Evolutionary conservation across 2,329 filamentous ascomycete species (phyloP), one percentile per base, ranked within the genome.

Genomic region (Fusarium paranaense): DNA sequence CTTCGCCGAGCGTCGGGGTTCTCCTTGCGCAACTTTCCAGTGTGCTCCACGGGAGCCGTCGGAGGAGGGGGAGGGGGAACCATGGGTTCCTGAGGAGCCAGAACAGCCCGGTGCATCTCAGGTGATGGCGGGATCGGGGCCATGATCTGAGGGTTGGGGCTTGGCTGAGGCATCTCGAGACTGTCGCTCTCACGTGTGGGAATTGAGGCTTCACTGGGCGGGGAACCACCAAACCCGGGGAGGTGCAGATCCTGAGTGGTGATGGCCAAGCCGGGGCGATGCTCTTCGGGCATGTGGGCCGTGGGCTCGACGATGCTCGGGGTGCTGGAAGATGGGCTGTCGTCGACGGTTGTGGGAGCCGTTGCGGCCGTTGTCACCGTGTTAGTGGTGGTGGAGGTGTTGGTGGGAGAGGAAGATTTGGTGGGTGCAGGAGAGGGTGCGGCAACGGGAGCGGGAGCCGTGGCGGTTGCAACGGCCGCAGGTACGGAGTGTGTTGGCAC

Each of bases 11-110:
- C 38, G 14, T 78, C 79, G 27, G 66, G 71, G 9, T 73, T 77
- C 16, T 78, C 78, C 66, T 83, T 84, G 42, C 78, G 82, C 58
- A 84, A 70, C 72, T 80, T 83, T 37, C 70, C 77, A 5, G 59
- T 69, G n/a, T 73, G 60, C 38, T 80, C 78, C 33, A 56, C 72
- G 33, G 70, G 35, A 54, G 64, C 69, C 68, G 61, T 35, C 38
- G 64, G 60, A 42, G 68, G 70, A 62, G 64, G 60, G 42, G 68
- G 70, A 62, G 56, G 72, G 9, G 72, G 65, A 56, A 64, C 52
- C 8, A 64, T 58, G 8, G 79, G 77, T 33, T 78, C 72, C 30
- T 74, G 69, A 37, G 77, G 75, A 33, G 67, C 72, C 64, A 79
- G 63, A 22, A 71, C 69, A 45, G 76, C 74, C 50, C 71, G 79